Conservation (phyloP, 2,329 filamentous ascomycete species). For the Ceratocystis smalleyi region DNA sequence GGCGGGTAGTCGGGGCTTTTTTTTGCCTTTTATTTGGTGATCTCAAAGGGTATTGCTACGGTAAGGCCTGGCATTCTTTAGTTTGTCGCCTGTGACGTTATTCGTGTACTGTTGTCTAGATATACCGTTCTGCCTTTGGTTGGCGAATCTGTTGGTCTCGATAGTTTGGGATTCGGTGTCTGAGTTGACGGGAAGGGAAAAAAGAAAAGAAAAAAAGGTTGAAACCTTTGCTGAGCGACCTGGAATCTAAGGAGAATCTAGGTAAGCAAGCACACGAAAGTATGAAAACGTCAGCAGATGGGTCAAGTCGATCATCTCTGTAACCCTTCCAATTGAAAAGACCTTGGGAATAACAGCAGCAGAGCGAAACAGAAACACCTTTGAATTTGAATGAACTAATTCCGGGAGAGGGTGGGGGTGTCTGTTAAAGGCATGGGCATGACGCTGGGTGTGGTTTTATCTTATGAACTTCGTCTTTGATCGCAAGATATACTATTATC, state of each 20-base stretch:
- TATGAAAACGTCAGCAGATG: background rate
- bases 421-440: background rate
- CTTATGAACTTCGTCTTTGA: background rate
- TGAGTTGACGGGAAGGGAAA: conserved; percentile 4
- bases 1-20: background rate
- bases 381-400: background rate
- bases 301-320: background rate
- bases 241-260: background rate
- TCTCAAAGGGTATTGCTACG: background rate
- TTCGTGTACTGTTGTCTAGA: background rate
- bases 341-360: background rate
- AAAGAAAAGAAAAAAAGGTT: conserved; percentile 1
- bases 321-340: background rate
- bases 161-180: background rate
- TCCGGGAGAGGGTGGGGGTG: background rate
- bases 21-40: background rate
- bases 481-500: background rate
- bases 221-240: background rate
- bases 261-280: background rate
- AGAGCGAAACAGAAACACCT: background rate
- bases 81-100: background rate
- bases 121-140: background rate
- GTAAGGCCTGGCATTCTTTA: background rate
- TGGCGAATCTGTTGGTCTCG: background rate
- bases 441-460: background rate